Conservation (phyloP, 768 basidiomycete genomes). For the Tricholoma saponaceum region DNA sequence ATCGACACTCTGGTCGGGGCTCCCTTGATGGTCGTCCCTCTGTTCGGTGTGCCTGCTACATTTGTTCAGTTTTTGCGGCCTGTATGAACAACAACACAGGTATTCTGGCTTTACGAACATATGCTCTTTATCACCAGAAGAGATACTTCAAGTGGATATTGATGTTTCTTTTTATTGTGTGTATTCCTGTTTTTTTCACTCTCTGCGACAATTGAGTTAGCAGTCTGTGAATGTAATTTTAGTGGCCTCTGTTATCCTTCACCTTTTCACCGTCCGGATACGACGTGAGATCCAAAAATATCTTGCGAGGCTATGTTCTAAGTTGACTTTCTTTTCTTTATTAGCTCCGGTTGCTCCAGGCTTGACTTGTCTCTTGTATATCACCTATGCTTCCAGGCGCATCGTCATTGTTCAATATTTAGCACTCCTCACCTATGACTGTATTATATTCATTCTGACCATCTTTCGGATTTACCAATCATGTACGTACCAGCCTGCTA, state of each 20-base stretch:
- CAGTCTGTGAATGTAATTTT: background rate
- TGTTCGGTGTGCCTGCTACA: background rate
- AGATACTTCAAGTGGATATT: background rate
- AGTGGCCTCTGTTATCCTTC: background rate
- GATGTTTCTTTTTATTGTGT: background rate
- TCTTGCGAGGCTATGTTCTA: background rate
- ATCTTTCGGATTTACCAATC: background rate
- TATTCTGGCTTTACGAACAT: background rate
- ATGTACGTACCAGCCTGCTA: background rate
- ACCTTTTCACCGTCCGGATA: background rate
- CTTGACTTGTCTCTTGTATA: background rate
- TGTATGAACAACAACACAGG: background rate
- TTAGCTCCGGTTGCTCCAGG: background rate
- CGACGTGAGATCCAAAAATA: background rate
- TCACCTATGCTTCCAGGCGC: background rate
- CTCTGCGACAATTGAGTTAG: background rate
- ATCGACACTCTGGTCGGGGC: background rate
- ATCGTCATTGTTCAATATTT: background rate
- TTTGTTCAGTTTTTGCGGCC: background rate
- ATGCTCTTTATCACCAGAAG: background rate
- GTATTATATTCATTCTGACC: background rate
- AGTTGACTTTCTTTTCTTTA: background rate
- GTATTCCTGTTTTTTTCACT: background rate
- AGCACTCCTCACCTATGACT: background rate
- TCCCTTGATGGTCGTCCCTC: background rate